A percentile compares a stretch with the other conserved stretches of the same genome.
Evolutionary conservation across 148 eudicot genomes (phyloP).

Genomic region (Rhododendron ferrugineum): DNA sequence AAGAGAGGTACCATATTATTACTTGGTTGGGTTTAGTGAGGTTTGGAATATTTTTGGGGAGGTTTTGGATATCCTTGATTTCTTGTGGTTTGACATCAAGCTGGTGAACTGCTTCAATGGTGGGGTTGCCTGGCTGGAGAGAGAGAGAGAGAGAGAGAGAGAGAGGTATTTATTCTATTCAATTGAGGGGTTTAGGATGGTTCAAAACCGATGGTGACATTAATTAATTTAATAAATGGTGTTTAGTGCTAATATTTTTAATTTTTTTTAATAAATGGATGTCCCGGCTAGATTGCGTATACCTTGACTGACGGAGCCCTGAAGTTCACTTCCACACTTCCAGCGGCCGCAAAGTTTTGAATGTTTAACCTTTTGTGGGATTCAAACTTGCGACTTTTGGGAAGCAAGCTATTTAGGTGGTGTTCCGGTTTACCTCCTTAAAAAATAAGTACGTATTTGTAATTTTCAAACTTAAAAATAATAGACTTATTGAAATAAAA

Average conservation of each 20-base stretch:
- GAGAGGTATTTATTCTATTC: neutral
- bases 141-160: neutral
- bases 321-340: too few relatives aligned
- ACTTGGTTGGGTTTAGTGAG: neutral
- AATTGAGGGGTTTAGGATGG: neutral
- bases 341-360: too few relatives aligned
- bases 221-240: neutral
- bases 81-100: constrained; percentile 7
- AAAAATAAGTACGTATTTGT: too few relatives aligned
- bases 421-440: too few relatives aligned
- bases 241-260: neutral
- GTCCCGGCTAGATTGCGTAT: accelerated
- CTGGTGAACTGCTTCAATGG: constrained; percentile 17
- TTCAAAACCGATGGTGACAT: neutral
- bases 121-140: neutral
- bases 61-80: neutral
- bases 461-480: too few relatives aligned
- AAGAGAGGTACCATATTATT: constrained; percentile 8
- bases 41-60: constrained; percentile 8
- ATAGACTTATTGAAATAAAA: too few relatives aligned
- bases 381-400: too few relatives aligned
- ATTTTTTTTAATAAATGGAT: too few relatives aligned
- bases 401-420: too few relatives aligned
- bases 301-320: too few relatives aligned
- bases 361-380: too few relatives aligned